These are phyloP conservation scores for Kwoniella pini DNA, from an alignment of 768 basidiomycete species.

Conservation along the genomic window DNA sequence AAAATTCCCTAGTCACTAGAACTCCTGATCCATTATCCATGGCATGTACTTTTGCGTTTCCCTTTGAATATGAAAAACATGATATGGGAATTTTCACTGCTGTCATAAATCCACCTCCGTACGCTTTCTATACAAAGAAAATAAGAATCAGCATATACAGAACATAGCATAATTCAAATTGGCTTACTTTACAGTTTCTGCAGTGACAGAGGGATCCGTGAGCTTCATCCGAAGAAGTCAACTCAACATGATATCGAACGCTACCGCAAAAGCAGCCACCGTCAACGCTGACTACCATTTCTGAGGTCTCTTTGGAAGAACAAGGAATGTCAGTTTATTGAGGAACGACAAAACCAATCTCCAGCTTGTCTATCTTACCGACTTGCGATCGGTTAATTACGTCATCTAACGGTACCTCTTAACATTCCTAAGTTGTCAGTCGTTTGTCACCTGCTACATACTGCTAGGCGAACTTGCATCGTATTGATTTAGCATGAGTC, in stretches of 20 bases:
- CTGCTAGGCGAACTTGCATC: too few species aligned
- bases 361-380: too few species aligned
- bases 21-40: neutral
- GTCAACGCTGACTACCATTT: neutral
- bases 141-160: too few species aligned
- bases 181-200: neutral
- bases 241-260: neutral
- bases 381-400: too few species aligned
- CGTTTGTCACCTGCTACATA: too few species aligned
- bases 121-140: conserved; percentile 6
- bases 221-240: neutral
- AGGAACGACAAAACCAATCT: too few species aligned
- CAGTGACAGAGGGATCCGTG: neutral
- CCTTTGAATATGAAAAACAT: neutral
- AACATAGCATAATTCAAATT: too few species aligned
- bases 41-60: neutral
- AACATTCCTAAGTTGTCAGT: too few species aligned
- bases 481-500: too few species aligned
- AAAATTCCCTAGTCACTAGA: neutral
- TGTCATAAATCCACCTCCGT: neutral
- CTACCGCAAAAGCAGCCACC: neutral
- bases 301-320: too few species aligned
- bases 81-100: neutral
- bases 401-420: too few species aligned
- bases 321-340: too few species aligned